These are phyloP conservation scores for Aegilops bicornis DNA, from an alignment of 176 grass and related monocot species.

Conservation along the genomic window DNA sequence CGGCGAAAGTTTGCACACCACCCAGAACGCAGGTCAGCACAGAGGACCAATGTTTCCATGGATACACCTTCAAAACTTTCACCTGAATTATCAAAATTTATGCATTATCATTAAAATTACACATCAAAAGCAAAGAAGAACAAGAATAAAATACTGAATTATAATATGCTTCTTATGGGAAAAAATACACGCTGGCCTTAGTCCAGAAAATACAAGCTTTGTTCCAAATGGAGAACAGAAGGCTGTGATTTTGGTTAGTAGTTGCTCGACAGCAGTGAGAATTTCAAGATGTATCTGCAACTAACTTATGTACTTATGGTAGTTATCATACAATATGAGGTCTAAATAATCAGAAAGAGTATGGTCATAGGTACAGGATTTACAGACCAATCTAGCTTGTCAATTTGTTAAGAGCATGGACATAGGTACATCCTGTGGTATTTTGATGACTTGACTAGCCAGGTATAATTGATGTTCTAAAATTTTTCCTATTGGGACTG, in stretches of 20 bases:
- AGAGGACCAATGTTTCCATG: slow-evolving; percentile 20
- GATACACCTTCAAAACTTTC: slow-evolving; percentile 1
- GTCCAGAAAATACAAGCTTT: background rate
- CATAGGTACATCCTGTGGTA: background rate
- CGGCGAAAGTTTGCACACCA: slow-evolving; percentile 4
- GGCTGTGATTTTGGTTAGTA: background rate
- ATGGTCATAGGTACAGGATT: background rate
- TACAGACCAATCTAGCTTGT: background rate
- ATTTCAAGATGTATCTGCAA: background rate
- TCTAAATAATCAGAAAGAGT: background rate
- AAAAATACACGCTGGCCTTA: background rate
- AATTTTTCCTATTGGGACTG: background rate
- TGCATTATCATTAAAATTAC: background rate
- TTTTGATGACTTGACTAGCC: background rate
- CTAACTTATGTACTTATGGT: background rate
- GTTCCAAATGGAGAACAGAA: no score
- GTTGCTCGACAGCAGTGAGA: background rate
- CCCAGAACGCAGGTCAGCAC: slow-evolving; percentile 3
- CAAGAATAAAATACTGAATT: background rate
- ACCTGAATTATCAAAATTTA: background rate
- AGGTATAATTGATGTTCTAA: background rate
- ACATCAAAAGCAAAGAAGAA: background rate
- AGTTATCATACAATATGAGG: background rate
- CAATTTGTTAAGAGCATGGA: background rate
- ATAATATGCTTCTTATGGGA: background rate